These are phyloP conservation scores for Adansonia digitata DNA, from an alignment of 345 rosid species.

Conservation along the genomic window DNA sequence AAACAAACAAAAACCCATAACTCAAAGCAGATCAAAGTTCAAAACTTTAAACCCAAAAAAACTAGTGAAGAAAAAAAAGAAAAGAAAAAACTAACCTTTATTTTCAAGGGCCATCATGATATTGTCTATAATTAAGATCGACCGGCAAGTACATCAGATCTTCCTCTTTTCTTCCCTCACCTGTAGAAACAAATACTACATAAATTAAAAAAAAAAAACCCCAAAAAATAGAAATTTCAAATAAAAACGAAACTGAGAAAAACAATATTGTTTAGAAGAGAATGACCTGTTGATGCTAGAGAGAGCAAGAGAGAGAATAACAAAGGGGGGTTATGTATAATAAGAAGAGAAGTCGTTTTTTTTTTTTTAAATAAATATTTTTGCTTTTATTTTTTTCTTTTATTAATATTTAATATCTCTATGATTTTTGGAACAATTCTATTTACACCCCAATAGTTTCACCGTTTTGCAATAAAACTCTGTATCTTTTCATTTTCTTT, in stretches of 20 bases:
- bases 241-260: neutral
- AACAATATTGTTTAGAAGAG: neutral
- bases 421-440: neutral
- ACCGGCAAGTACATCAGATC: constrained; percentile 66
- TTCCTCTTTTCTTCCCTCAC: constrained; percentile 35
- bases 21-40: constrained; percentile 7
- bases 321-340: constrained; percentile 3
- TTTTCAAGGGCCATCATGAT: constrained; percentile 60
- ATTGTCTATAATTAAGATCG: constrained; percentile 37
- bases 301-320: constrained; percentile 7
- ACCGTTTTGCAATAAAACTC: neutral
- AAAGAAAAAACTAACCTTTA: constrained; percentile 33
- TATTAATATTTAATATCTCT: neutral
- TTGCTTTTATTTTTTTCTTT: neutral
- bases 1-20: constrained; percentile 2
- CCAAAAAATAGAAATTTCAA: neutral
- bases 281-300: constrained; percentile 15
- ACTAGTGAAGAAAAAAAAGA: neutral
- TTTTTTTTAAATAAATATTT: neutral
- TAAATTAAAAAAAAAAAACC: neutral
- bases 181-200: constrained; percentile 22
- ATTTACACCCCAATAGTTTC: neutral
- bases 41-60: neutral
- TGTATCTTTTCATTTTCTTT: neutral
- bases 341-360: constrained; percentile 5